Base-by-base conservation (phyloP, 768 basidiomycete species). In the Tremella fuciformis region DNA sequence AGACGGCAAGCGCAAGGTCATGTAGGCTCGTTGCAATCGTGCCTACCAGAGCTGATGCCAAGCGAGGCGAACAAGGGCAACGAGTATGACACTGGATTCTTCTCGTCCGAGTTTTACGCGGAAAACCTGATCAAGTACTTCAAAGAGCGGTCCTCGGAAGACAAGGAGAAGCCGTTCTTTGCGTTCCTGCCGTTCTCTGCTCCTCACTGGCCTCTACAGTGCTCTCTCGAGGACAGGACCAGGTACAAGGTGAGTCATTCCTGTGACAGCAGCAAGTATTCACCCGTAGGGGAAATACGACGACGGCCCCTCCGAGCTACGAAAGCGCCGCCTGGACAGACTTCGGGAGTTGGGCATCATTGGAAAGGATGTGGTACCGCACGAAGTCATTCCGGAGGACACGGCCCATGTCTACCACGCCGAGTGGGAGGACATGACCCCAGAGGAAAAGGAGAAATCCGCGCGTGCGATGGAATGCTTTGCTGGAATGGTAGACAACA, bases 171-270 rank as follows among this genome's bases (percentile, higher is more conserved):
- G 34, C 68, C 70, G n/a, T 71, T 71, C 53, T 67, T 71, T 22
- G 65, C 65, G 13, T 71, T 59, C 50, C 48, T 69, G 37, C 57
- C 70, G 3, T 71, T 59, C 58, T 61, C 62, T 18, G 70, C 65
- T 2, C 69, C 69, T 1, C 69, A 70, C 41, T 70, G 64, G 60
- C 66, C 65, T 1, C 50, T 70, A 0, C 65, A 70, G 40, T 62
- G 63, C 24, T 37, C 38, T 26, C 37, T 46, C 13, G 52, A 56
- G 21, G 56, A 58, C 48, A 53, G 55, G 15, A 63, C 41, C 1
- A 53, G 49, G 44, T 70, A 67, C 48, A 58, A 59, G 39, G n/a
- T n/a, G n/a, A n/a, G n/a, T n/a, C n/a, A 65, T 63, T 13, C 52
- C 64, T 46, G 60, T 66, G 60, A 60, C 67, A 0, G 60, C n/a